Evolutionary conservation across 1,284 basidiomycete species (phyloP), one percentile per base, ranked within the genome.

Genomic region (Cryptococcus sp.): DNA sequence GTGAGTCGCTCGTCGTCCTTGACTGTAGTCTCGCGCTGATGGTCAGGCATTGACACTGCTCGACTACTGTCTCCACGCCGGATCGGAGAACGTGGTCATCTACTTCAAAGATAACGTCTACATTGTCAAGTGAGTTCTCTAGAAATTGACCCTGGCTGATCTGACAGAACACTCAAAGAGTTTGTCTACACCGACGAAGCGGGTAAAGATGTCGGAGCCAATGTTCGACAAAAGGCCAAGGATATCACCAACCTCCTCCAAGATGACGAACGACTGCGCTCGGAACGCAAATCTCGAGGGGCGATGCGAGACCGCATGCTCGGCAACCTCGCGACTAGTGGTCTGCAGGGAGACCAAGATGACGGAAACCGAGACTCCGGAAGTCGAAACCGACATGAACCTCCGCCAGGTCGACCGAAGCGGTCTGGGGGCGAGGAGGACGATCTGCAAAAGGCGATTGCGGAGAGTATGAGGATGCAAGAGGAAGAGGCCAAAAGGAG

Each of bases 81-180:
- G 95, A 28, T 93, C 89, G 2, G 94, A 98, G 74, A 97, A 98
- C 69, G 91, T 95, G 25, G 92, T 98, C 58, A 87, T 97, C 66
- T 98, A 99, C 77, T 98, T 98, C 79, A 82, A 82, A 54, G 94
- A 98, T 74, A 98, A 99, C 71, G 76, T 97, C 56, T 98, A 98
- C 75, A 82, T 98, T 65, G 84, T 99, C 81, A 98, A 98, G 79
- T 72, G 36, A 52, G 69, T 19, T 18, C 21, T 18, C 28, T 9
- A 25, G 21, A 26, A n/a, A 19, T 23, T 19, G 2, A 22, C n/a
- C n/a, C 35, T 10, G 25, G 39, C 24, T 26, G 41, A n/a, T 39
- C n/a, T n/a, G 7, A 21, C 47, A 72, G 69, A 47, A 98, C 94
- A 1, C 82, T 99, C 57, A 97, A 97, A 72, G 95, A 99, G 74